Conservation (phyloP, 345 rosid species). For the Odontarrhena argentea region DNA sequence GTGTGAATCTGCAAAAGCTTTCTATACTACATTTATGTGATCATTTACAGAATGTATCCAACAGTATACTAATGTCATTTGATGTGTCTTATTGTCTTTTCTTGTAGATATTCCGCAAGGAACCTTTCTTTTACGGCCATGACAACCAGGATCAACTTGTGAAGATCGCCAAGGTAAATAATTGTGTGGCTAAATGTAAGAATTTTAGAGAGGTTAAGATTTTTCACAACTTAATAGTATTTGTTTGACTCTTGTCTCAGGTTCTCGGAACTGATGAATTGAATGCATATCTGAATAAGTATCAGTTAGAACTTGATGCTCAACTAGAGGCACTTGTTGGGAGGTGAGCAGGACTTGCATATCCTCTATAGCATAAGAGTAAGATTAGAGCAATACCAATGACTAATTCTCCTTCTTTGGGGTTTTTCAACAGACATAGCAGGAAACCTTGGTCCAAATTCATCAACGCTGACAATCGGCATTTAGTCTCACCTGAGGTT, state of each 20-base stretch:
- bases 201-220: not conserved
- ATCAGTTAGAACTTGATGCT: constrained; percentile 94
- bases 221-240: not conserved
- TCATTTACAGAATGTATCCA: not conserved
- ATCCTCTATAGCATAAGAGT: constrained; percentile 5
- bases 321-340: constrained; percentile 96
- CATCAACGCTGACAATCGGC: constrained; percentile 84
- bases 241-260: constrained; percentile 43
- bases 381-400: constrained; percentile 4
- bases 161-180: constrained; percentile 89
- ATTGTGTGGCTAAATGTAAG: not conserved
- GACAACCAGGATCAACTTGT: constrained; percentile 99
- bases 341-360: constrained; percentile 50
- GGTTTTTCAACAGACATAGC: constrained; percentile 67
- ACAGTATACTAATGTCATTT: not conserved
- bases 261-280: constrained; percentile 97
- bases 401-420: not conserved
- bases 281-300: constrained; percentile 85
- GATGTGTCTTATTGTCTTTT: constrained; percentile 7
- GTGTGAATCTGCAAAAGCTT: constrained; percentile 9
- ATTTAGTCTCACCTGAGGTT: constrained; percentile 94
- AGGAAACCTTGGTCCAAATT: constrained; percentile 94
- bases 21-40: not conserved
- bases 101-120: constrained; percentile 85
- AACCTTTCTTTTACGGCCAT: constrained; percentile 98